Evolutionary conservation across 208 protist genomes (phyloP).

Genomic region (Eutreptiella sp.): DNA sequence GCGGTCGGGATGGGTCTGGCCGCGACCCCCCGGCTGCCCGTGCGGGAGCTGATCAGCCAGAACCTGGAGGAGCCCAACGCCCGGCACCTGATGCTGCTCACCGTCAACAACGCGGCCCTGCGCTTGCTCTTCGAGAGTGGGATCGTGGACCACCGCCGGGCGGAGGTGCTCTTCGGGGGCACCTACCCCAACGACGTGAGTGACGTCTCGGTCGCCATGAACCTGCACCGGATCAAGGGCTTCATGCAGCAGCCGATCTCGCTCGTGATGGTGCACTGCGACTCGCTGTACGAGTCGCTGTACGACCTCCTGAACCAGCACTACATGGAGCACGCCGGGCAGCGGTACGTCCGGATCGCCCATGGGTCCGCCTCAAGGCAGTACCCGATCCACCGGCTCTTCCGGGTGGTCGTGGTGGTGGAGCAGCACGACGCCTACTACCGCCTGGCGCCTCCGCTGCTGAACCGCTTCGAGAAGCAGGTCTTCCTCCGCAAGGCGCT

Average conservation of each 20-base stretch:
- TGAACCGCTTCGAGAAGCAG: slow-evolving; percentile 36
- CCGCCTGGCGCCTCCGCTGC: slow-evolving; percentile 17
- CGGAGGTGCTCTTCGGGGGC: slow-evolving; percentile 21
- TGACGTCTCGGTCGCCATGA: slow-evolving; percentile 19
- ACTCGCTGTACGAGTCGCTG: slow-evolving; percentile 50
- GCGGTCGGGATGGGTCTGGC: too few species aligned
- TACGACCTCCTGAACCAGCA: slow-evolving; percentile 64
- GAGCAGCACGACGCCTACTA: slow-evolving; percentile 25
- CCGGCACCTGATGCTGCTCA: slow-evolving; percentile 37
- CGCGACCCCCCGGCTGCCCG: too few species aligned
- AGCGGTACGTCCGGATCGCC: slow-evolving; percentile 21
- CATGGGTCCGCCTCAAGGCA: slow-evolving; percentile 1
- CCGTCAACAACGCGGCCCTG: slow-evolving; percentile 20
- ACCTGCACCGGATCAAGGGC: slow-evolving; percentile 36
- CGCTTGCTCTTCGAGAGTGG: slow-evolving; percentile 20
- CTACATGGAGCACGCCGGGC: slow-evolving; percentile 27
- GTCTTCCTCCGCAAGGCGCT: too few species aligned
- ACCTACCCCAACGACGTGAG: slow-evolving; percentile 20
- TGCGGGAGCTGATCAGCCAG: too few species aligned
- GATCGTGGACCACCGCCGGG: background rate
- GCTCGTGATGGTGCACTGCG: slow-evolving; percentile 41
- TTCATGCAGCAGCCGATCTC: slow-evolving; percentile 38
- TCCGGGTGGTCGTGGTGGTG: slow-evolving; percentile 29
- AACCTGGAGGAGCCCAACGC: too few species aligned
- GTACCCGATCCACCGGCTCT: slow-evolving; percentile 24